Evolutionary conservation across 2,329 filamentous ascomycete genomes (phyloP).

Genomic region (Colletotrichum sp.): DNA sequence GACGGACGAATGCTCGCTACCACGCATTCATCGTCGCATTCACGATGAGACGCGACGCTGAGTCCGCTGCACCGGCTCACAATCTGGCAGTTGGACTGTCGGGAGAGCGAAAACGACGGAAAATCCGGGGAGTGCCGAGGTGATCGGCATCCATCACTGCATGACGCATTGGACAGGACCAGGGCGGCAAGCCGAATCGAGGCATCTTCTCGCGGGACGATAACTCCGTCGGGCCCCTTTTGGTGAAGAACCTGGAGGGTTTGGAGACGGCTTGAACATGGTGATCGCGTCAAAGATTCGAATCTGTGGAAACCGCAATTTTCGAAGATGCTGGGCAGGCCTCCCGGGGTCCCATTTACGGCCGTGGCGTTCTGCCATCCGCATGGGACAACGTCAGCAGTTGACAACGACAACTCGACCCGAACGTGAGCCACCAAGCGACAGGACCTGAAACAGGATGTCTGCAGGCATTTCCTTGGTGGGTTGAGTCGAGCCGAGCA

Average conservation of each 20-base stretch:
- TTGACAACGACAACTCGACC: neutral
- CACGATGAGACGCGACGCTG: neutral
- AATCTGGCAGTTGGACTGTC: neutral
- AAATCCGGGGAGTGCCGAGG: neutral
- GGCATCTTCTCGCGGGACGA: neutral
- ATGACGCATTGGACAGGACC: neutral
- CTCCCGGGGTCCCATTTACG: neutral
- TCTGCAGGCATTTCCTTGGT: neutral
- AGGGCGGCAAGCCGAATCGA: neutral
- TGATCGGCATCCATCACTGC: constrained; percentile 3
- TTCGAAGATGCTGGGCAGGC: neutral
- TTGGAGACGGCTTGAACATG: neutral
- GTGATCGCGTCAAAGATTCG: neutral
- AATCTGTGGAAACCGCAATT: neutral
- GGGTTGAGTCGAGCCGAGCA: neutral
- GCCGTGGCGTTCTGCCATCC: neutral
- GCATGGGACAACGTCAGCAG: neutral
- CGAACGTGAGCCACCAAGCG: neutral
- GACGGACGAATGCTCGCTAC: neutral
- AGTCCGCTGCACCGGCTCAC: neutral
- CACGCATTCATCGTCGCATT: neutral
- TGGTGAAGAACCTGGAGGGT: neutral
- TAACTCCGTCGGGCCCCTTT: neutral
- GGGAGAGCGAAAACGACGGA: neutral
- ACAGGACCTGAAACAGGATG: neutral